Conservation (phyloP, 2,329 filamentous ascomycete species). For the Ophiostoma quercus region DNA sequence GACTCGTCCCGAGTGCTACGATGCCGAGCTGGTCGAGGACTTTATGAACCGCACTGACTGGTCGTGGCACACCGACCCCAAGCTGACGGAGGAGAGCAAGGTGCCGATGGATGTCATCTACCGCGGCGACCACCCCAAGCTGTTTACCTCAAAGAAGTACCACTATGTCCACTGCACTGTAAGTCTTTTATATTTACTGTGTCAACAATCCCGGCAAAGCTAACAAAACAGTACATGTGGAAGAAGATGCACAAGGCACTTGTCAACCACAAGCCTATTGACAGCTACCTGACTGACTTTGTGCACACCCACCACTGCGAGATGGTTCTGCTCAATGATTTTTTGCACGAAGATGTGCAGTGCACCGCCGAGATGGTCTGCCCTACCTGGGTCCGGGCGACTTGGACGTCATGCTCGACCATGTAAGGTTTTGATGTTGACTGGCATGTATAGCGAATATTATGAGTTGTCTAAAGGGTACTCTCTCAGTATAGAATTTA, state of each 20-base stretch:
- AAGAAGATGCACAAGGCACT: slow-evolving; percentile 27
- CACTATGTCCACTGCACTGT: slow-evolving; percentile 19
- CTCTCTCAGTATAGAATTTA: background rate
- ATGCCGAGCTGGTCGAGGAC: slow-evolving; percentile 24
- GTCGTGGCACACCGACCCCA: slow-evolving; percentile 25
- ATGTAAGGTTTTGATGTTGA: background rate
- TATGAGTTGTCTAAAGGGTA: background rate
- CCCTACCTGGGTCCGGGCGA: slow-evolving; percentile 25
- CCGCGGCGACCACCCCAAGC: slow-evolving; percentile 24
- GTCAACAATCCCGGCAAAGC: background rate
- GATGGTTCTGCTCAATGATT: slow-evolving; percentile 24
- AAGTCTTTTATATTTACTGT: background rate
- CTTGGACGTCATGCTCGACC: slow-evolving; percentile 24
- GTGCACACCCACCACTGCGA: slow-evolving; percentile 24
- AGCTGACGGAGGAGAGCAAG: slow-evolving; percentile 20
- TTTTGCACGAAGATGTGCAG: slow-evolving; percentile 23
- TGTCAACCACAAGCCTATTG: slow-evolving; percentile 23
- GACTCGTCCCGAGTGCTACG: slow-evolving; percentile 27
- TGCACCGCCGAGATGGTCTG: slow-evolving; percentile 25
- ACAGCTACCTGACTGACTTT: slow-evolving; percentile 26
- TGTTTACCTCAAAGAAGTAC: slow-evolving; percentile 20
- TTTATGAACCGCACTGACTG: slow-evolving; percentile 26
- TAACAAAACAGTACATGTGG: slow-evolving; percentile 23
- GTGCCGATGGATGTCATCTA: slow-evolving; percentile 23
- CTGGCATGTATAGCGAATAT: background rate